These are phyloP conservation scores for Mycosphaerella arachidis DNA, from an alignment of 2,329 filamentous ascomycete species.

Conservation along the genomic window DNA sequence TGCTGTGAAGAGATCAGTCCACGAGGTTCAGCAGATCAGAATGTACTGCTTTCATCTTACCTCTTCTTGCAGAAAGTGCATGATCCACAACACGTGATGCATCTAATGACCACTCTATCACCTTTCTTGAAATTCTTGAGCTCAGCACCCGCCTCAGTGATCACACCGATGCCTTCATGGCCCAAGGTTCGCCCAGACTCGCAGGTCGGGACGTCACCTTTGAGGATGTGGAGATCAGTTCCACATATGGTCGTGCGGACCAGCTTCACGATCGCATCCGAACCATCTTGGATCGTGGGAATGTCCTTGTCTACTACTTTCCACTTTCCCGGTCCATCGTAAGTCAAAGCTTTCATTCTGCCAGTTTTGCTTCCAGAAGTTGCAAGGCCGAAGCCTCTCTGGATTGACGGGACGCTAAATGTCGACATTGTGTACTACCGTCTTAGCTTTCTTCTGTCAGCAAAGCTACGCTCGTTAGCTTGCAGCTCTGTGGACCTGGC, in stretches of 20 bases:
- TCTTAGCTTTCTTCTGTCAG: too few relatives aligned
- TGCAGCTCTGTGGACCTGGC: too few relatives aligned
- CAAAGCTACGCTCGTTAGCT: too few relatives aligned
- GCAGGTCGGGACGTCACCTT: constrained; percentile 50
- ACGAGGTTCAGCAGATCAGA: neutral
- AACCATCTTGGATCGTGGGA: constrained; percentile 20
- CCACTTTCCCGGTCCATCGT: constrained; percentile 24
- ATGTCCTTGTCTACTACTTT: constrained; percentile 25
- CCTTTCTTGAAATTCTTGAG: constrained; percentile 48
- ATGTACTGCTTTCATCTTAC: constrained; percentile 1
- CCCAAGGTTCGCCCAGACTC: constrained; percentile 47
- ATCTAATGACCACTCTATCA: constrained; percentile 45
- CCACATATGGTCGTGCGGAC: constrained; percentile 29
- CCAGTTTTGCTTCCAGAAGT: too few relatives aligned
- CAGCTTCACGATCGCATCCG: constrained; percentile 14
- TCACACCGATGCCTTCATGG: constrained; percentile 51
- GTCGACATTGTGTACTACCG: too few relatives aligned
- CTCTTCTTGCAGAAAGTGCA: constrained; percentile 48
- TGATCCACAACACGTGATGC: constrained; percentile 48
- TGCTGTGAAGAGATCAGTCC: constrained; percentile 32
- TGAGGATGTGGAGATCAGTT: constrained; percentile 52
- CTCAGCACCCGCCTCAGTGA: constrained; percentile 43
- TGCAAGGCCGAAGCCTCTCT: too few relatives aligned
- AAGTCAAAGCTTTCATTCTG: constrained; percentile 25
- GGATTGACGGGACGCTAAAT: too few relatives aligned